phyloP scores from a whole-genome alignment of 208 protist species.

The Trypanosoma boissoni region DNA sequence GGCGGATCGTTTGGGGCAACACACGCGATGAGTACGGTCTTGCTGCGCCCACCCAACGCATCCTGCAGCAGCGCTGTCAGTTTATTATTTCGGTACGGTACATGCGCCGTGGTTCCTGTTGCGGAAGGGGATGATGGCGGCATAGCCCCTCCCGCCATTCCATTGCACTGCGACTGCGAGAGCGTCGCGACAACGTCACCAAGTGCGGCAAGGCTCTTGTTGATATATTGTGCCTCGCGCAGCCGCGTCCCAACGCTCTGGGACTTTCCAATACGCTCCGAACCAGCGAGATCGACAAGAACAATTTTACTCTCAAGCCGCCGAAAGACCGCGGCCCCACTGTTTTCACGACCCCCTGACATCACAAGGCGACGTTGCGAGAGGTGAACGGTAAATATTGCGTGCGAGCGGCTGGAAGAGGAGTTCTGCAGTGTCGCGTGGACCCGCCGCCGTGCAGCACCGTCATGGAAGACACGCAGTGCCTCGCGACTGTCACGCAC shows the following conservation, averaged over 20 bases:
- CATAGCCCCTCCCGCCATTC: too few relatives aligned
- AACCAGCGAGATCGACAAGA: conserved; percentile 79
- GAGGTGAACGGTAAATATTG: conserved; percentile 43
- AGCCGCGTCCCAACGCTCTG: conserved; percentile 33
- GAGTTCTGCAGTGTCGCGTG: conserved; percentile 32
- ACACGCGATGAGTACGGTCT: conserved; percentile 65
- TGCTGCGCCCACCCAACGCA: conserved; percentile 43
- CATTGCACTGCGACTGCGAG: conserved; percentile 6
- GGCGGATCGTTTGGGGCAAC: conserved; percentile 38
- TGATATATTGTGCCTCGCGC: conserved; percentile 49
- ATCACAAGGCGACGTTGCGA: conserved; percentile 6
- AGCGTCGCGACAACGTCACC: conserved; percentile 55
- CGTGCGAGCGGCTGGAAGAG: conserved; percentile 40
- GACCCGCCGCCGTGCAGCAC: conserved; percentile 25
- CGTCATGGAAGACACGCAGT: conserved; percentile 18
- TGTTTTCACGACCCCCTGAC: not conserved
- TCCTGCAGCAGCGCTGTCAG: conserved; percentile 65
- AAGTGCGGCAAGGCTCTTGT: conserved; percentile 51
- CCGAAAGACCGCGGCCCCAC: not conserved
- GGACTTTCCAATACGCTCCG: conserved; percentile 46
- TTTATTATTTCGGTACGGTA: conserved; percentile 78
- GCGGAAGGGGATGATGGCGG: not conserved
- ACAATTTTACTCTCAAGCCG: conserved; percentile 40
- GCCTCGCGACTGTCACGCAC: conserved; percentile 31
- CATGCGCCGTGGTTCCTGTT: conserved; percentile 10